Percentiles rank a stretch among this genome's conserved stretches.
Conservation (phyloP, 2,329 filamentous ascomycete genomes). For the Colletotrichum sp. region DNA sequence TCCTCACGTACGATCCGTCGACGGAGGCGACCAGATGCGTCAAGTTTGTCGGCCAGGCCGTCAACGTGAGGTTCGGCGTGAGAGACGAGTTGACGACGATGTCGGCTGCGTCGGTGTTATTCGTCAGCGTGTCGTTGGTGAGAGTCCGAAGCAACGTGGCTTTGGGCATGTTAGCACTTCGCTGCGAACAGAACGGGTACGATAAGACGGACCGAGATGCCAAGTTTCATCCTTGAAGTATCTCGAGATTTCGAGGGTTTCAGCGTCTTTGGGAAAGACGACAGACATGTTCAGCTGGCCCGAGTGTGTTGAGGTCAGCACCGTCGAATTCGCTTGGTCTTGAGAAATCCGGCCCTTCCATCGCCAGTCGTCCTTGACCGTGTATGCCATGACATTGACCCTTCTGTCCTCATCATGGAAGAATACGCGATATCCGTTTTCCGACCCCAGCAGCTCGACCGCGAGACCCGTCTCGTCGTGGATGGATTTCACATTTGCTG, state of each 20-base stretch:
- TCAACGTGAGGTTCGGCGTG: not conserved
- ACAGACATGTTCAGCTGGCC: conserved; percentile 37
- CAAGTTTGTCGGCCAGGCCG: not conserved
- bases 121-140: conserved; percentile 3
- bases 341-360: conserved; percentile 35
- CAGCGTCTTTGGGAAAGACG: conserved; percentile 32
- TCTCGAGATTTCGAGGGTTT: conserved; percentile 35
- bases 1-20: conserved; percentile 25
- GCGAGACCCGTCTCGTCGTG: conserved; percentile 34
- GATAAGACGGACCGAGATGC: conserved; percentile 32
- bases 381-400: conserved; percentile 37
- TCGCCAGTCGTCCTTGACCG: conserved; percentile 28
- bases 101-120: not conserved
- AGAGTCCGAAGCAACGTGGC: conserved; percentile 38
- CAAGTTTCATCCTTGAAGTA: conserved; percentile 31
- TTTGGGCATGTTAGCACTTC: conserved; percentile 24
- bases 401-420: conserved; percentile 36
- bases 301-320: conserved; percentile 32
- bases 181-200: not conserved
- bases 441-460: conserved; percentile 33
- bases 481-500: conserved; percentile 25
- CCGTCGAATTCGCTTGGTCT: conserved; percentile 29
- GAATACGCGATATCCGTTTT: conserved; percentile 40
- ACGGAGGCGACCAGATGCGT: conserved; percentile 17
- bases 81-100: not conserved